These are phyloP conservation scores for Camellia oleifera DNA, from an alignment of 179 eudicot genomes.

Conservation along the genomic window DNA sequence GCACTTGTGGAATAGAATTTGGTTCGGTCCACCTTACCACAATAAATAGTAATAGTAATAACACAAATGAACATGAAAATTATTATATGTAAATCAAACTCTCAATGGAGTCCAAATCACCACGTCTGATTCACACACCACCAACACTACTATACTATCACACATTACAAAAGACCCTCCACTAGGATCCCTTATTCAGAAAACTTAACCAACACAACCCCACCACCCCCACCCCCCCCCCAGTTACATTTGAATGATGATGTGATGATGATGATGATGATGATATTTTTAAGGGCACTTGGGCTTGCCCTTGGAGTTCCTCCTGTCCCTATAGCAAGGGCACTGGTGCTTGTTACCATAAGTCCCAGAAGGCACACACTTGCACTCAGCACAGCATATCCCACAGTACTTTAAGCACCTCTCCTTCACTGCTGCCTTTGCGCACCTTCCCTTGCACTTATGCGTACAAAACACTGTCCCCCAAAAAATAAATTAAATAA, in stretches of 20 bases:
- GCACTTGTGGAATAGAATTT: no score
- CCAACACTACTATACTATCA: neutral
- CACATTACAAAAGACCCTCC: neutral
- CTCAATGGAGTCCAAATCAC: neutral
- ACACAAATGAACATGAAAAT: neutral
- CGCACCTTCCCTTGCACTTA: conserved; percentile 26
- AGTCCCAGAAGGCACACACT: conserved; percentile 34
- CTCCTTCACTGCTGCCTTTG: conserved; percentile 22
- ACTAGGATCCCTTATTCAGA: neutral
- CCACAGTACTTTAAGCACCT: conserved; percentile 34
- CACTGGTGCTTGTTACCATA: conserved; percentile 30
- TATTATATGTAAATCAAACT: neutral
- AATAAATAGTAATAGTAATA: no score
- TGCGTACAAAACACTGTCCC: neutral
- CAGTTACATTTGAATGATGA: neutral
- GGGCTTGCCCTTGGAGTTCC: conserved; percentile 28
- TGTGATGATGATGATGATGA: neutral
- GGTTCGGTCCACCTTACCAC: no score
- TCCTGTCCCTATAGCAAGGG: conserved; percentile 36
- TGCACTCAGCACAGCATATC: conserved; percentile 29
- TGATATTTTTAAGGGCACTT: conserved; percentile 26
- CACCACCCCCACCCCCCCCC: neutral
- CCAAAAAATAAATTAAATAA: neutral
- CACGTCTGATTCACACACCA: neutral
- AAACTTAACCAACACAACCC: no score